Evolutionary conservation across 441 rosid species (phyloP), one percentile per base, ranked within the genome.

Genomic region (Aleurites moluccanus): DNA sequence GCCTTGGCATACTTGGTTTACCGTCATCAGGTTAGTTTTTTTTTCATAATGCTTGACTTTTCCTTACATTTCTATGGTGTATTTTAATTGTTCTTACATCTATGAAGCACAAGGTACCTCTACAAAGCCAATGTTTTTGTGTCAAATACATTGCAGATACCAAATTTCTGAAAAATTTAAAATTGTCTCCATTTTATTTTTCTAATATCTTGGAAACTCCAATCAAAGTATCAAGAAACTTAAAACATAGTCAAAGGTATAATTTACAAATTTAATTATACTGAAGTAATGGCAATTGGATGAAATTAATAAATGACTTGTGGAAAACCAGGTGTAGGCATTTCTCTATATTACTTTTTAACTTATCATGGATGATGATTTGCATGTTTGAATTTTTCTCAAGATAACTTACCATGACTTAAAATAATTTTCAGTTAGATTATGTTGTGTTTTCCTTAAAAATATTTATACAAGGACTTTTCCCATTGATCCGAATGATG

Each of bases 1-100:
- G 98, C 92, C 72, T 82, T 95, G 18, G 98, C 98, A 2, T 92
- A 87, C 91, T 86, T 95, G 82, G 98, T 89, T 69, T 95, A 91
- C 65, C 98, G 98, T 73, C 99, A 95, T 82, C 99, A 95, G 99
- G 99, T 95, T 71, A 77, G 88, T 70, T 76, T 14, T 44, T 14
- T 44, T 55, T 67, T 57, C 52, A 20, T 21, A 9, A 52, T 73
- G 33, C 42, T 62, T n/a, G 38, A 23, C 21, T 49, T 21, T 60
- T 33, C 35, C 3, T 16, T 35, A 23, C 14, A 40, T 42, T 50
- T 50, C 57, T 64, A 56, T 62, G 67, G 45, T 35, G 11, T 3
- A 38, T 40, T n/a, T 21, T 20, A 4, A 8, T n/a, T 30, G 33
- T 16, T 30, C 16, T 30, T 62, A 30, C 8, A 15, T 30, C 27